Evolutionary conservation across 2,329 filamentous ascomycete species (phyloP).

Genomic region (Epichloe coenophiala): DNA sequence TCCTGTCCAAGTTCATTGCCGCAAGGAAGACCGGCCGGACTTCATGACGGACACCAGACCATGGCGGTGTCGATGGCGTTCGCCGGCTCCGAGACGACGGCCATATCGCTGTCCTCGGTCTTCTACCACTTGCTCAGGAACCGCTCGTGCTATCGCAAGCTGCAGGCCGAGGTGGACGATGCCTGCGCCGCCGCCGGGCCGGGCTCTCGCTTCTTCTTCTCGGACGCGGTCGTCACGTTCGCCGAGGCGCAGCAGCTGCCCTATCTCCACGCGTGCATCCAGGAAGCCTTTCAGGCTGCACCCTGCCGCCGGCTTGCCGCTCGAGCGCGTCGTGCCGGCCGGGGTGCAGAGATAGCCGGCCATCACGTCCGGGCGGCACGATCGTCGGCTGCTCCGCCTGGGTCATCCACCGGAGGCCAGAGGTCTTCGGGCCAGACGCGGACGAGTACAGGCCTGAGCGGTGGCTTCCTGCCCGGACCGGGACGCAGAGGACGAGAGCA

Average conservation of each 20-base stretch:
- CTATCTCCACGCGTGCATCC: constrained; percentile 40
- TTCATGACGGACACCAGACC: constrained; percentile 60
- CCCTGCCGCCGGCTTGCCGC: constrained; percentile 31
- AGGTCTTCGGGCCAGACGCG: constrained; percentile 19
- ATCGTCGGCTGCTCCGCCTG: constrained; percentile 23
- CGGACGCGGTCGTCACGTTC: constrained; percentile 17
- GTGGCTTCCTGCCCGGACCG: constrained; percentile 18
- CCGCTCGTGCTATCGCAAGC: constrained; percentile 9
- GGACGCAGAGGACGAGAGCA: background rate
- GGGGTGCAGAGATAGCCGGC: constrained; percentile 26
- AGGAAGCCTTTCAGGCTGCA: constrained; percentile 38
- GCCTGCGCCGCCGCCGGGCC: background rate
- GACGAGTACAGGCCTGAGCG: constrained; percentile 25
- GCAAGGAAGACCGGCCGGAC: constrained; percentile 46
- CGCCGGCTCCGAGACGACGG: constrained; percentile 33
- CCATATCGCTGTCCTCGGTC: constrained; percentile 29
- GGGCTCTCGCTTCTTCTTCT: background rate
- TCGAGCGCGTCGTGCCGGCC: constrained; percentile 32
- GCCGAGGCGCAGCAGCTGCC: constrained; percentile 30
- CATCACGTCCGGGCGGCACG: constrained; percentile 17
- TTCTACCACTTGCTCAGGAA: constrained; percentile 29
- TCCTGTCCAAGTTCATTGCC: constrained; percentile 21
- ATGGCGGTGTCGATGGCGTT: constrained; percentile 58
- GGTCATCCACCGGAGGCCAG: constrained; percentile 18
- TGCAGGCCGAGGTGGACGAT: constrained; percentile 13